Evolutionary conservation across 2,329 filamentous ascomycete species (phyloP).

Genomic region (Scortechinia acanthostroma): DNA sequence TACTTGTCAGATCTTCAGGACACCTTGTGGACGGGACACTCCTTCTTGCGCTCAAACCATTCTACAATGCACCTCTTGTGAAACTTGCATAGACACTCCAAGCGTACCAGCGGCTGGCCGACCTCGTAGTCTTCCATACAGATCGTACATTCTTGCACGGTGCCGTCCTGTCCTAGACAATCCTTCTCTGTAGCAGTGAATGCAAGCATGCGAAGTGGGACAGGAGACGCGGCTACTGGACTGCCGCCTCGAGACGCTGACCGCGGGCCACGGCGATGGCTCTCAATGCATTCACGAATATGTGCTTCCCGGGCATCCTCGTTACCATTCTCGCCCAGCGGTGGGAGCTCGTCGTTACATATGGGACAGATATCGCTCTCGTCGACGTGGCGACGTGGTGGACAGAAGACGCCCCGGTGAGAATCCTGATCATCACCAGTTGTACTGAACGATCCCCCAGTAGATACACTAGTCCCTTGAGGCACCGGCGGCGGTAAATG

Average conservation of each 20-base stretch:
- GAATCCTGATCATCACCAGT: too few species aligned
- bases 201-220: not conserved
- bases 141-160: not conserved
- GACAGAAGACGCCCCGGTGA: too few species aligned
- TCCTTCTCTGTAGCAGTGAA: slow-evolving; percentile 1
- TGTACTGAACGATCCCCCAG: too few species aligned
- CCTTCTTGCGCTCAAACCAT: not conserved
- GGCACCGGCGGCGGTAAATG: too few species aligned
- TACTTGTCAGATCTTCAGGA: too few species aligned
- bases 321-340: not conserved
- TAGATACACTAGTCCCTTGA: too few species aligned
- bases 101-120: not conserved
- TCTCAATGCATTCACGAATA: slow-evolving; percentile 1
- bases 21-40: slow-evolving; percentile 1
- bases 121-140: slow-evolving; percentile 2
- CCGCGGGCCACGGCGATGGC: not conserved
- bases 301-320: not conserved
- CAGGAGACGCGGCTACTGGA: not conserved
- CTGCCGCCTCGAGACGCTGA: not conserved
- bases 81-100: slow-evolving; percentile 3
- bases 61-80: not conserved
- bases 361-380: not conserved
- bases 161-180: not conserved
- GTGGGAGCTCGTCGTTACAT: not conserved
- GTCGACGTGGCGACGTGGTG: not conserved